Evolutionary conservation across 208 protist genomes (phyloP).

Genomic region (Wallacemonas sp.): DNA sequence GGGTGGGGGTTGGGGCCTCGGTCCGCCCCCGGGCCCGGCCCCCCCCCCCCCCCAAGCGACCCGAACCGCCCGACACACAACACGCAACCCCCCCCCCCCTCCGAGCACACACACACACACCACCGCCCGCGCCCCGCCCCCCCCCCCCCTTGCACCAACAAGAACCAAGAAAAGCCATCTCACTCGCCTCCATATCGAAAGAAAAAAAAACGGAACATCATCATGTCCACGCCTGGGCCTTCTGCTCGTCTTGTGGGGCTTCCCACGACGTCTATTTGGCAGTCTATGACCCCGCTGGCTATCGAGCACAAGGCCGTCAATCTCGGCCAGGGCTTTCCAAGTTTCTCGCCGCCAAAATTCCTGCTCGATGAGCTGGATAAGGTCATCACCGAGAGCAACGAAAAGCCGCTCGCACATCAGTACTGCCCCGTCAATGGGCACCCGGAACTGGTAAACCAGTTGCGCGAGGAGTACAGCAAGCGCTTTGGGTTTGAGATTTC

Average conservation of each 20-base stretch:
- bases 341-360: conserved; percentile 73
- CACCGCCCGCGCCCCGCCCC: not conserved
- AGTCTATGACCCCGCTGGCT: conserved; percentile 87
- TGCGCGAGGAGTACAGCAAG: conserved; percentile 64
- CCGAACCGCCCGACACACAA: too few species aligned
- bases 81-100: too few species aligned
- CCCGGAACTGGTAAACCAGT: conserved; percentile 57
- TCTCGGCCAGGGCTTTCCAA: conserved; percentile 93
- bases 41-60: not conserved
- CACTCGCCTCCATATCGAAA: not conserved
- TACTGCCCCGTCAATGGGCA: conserved; percentile 81
- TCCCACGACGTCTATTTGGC: conserved; percentile 59
- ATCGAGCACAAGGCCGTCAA: conserved; percentile 87
- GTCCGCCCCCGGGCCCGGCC: not conserved
- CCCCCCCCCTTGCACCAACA: not conserved
- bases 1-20: too few species aligned
- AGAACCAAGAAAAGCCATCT: too few species aligned
- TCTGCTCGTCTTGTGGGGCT: conserved; percentile 38
- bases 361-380: conserved; percentile 61
- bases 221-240: conserved; percentile 25
- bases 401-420: conserved; percentile 63
- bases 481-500: conserved; percentile 49
- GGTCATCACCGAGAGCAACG: conserved; percentile 34
- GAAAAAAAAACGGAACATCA: not conserved
- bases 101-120: too few species aligned